Base-by-base conservation (phyloP, 78 protist genomes). In the Dictyostelium purpureum region DNA sequence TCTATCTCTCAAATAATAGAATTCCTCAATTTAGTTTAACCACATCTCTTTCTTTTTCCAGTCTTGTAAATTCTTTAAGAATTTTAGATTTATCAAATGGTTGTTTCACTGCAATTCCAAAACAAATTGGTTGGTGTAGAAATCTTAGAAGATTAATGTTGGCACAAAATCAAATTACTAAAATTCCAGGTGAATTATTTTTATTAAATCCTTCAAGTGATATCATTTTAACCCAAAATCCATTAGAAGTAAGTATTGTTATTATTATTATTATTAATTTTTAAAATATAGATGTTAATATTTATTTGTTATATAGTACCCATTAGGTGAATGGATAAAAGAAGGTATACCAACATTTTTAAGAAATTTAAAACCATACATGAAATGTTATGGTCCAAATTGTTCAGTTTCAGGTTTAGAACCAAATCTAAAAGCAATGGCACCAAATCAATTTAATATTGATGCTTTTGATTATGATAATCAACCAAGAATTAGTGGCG, bases 381-480 rank as follows among this genome's bases (percentile, higher is more conserved):
- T 85, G 92, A 85, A 59, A 47, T 79, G 81, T 26, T 85, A 85
- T 59, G 92, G 77, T 33, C 92, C 92, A 52, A 85, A 69, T 47
- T 73, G 82, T 59, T 19, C 40, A n/a, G 67, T 85, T 33, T 4
- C 38, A 11, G 66, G 61, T 43, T 57, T 85, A 21, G 79, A 24
- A 61, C 6, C 16, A 24, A 43, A 19, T 14, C 38, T 85, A 12
- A 73, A 85, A 42, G 92, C 82, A 43, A 85, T 67, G 70, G 74
- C 92, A 59, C 92, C 92, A 42, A 85, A 85, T 51, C 92, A 85
- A 73, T 85, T 73, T 19, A 43, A 2, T 11, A 52, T 85, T 1
- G 56, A 65, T 24, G 80, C 92, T 2, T 9, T 56, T 2, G 92
- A 85, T 66, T 85, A 59, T 73, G 71, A 65, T 33, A 43, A 43